phyloP scores from a whole-genome alignment of 345 rosid genomes.

The Erysimum cheiranthoides region DNA sequence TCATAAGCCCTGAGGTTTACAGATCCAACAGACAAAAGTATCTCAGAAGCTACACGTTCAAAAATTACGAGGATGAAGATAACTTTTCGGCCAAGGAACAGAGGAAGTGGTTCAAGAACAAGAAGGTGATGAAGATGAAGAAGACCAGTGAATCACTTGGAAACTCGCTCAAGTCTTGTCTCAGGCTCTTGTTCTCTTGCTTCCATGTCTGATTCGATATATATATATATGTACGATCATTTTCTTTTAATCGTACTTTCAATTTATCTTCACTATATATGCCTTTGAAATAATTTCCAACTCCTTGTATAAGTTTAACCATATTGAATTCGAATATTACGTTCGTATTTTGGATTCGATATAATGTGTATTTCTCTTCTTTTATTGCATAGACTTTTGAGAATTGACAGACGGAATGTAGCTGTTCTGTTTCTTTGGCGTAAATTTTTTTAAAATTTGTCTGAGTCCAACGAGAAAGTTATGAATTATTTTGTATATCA shows the following conservation, averaged over 20 bases:
- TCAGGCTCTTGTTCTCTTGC: constrained; percentile 42
- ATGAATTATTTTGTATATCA: background rate
- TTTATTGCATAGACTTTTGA: constrained; percentile 22
- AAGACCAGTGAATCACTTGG: constrained; percentile 39
- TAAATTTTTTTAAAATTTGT: background rate
- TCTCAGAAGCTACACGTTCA: constrained; percentile 47
- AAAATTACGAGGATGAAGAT: constrained; percentile 23
- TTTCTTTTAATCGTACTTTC: background rate
- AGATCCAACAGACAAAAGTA: constrained; percentile 44
- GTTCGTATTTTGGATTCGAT: background rate
- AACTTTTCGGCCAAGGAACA: constrained; percentile 32
- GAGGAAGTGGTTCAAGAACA: constrained; percentile 40
- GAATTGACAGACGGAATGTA: constrained; percentile 4
- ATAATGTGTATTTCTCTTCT: background rate
- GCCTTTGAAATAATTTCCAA: constrained; percentile 26
- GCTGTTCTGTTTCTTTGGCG: constrained; percentile 18
- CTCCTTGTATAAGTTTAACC: constrained; percentile 11
- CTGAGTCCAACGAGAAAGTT: background rate
- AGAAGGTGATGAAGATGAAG: constrained; percentile 32
- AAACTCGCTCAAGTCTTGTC: constrained; percentile 40
- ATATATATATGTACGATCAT: background rate
- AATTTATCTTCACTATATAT: constrained; percentile 15
- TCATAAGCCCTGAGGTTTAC: constrained; percentile 43
- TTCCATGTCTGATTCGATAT: constrained; percentile 35
- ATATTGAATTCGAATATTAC: constrained; percentile 9